Conservation (phyloP, 1,139 yeast genomes). For the Pichia sp. region DNA sequence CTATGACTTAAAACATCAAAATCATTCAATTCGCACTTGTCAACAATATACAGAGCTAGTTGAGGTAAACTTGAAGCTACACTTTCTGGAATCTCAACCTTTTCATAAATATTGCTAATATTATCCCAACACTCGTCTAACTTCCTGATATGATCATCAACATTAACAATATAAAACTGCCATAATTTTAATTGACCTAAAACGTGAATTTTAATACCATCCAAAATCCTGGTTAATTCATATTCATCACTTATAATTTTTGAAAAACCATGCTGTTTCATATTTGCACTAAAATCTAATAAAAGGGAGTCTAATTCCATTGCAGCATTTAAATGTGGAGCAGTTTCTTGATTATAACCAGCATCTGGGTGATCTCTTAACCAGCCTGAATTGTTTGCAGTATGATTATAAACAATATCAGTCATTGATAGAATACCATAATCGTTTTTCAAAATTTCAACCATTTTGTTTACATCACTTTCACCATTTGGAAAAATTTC, state of each 20-base stretch:
- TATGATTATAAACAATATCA: constrained; percentile 91
- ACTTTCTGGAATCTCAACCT: constrained; percentile 33
- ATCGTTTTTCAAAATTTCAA: constrained; percentile 44
- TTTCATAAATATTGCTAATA: constrained; percentile 9
- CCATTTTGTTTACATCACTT: constrained; percentile 42
- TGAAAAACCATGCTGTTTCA: constrained; percentile 54
- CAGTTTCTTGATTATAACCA: constrained; percentile 79
- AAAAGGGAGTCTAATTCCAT: constrained; percentile 72
- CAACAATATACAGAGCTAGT: constrained; percentile 37
- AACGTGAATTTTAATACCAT: constrained; percentile 63
- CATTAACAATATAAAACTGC: constrained; percentile 80
- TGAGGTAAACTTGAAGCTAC: constrained; percentile 41
- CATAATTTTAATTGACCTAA: constrained; percentile 63
- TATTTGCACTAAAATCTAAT: constrained; percentile 52
- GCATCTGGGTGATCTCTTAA: constrained; percentile 78
- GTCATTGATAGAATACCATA: constrained; percentile 70
- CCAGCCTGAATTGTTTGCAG: constrained; percentile 89
- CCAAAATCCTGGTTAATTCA: constrained; percentile 57
- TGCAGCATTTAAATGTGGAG: constrained; percentile 83
- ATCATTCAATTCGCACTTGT: constrained; percentile 35
- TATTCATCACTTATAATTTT: constrained; percentile 40
- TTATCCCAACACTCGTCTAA: constrained; percentile 30
- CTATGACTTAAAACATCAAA: constrained; percentile 37
- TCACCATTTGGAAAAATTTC: constrained; percentile 45
- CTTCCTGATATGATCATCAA: constrained; percentile 31